Evolutionary conservation across 345 rosid genomes (phyloP).

Genomic region (Sapria himalayana): DNA sequence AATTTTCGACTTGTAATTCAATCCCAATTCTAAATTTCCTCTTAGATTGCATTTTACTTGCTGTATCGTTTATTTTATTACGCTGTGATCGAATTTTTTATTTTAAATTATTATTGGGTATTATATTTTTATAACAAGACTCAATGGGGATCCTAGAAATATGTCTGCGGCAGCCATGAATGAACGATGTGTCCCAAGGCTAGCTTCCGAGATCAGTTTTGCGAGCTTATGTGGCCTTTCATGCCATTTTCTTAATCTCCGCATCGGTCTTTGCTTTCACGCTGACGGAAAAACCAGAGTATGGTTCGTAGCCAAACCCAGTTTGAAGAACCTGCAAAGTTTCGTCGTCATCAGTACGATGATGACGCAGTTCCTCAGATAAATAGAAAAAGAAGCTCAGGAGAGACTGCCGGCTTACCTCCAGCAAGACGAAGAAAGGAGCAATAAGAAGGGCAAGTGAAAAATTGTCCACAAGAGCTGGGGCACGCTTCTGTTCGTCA

Average conservation of each 20-base stretch:
- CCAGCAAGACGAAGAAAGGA: constrained; percentile 81
- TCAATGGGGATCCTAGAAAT: no score
- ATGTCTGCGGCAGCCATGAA: no score
- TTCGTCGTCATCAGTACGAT: neutral
- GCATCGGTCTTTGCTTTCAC: constrained; percentile 38
- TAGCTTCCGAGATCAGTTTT: no score
- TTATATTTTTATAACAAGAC: no score
- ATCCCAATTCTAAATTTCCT: no score
- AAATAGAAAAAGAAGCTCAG: neutral
- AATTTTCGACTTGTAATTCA: no score
- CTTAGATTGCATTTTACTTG: no score
- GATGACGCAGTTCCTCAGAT: neutral
- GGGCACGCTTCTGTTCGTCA: constrained; percentile 87
- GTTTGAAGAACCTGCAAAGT: constrained; percentile 38
- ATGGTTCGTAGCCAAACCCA: constrained; percentile 50
- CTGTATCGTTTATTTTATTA: no score
- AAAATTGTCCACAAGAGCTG: constrained; percentile 66
- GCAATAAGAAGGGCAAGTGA: constrained; percentile 69
- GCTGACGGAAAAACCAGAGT: constrained; percentile 49
- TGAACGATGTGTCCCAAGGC: no score
- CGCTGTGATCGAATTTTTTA: no score
- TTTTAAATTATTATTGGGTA: no score
- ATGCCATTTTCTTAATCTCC: constrained; percentile 32
- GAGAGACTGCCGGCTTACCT: constrained; percentile 19
- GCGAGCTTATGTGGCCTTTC: constrained; percentile 27